Conservation (phyloP, 768 basidiomycete species). For the Rhizopogon roseolus region DNA sequence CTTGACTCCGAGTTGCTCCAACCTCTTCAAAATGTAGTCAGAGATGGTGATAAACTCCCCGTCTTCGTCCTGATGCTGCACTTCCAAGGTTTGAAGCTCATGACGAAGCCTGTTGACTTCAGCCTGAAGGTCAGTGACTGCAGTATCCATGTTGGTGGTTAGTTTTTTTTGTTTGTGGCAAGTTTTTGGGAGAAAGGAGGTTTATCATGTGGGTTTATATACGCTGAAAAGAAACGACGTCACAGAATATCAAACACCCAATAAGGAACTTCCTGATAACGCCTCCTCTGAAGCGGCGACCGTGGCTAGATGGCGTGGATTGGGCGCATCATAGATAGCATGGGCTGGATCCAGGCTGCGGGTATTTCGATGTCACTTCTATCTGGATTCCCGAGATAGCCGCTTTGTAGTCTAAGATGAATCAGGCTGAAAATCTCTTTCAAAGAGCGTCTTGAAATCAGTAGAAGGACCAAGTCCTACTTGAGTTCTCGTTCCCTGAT, state of each 20-base stretch:
- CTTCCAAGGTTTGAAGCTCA: conserved; percentile 39
- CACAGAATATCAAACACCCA: neutral
- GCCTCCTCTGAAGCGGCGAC: too few species aligned
- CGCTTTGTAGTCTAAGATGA: too few species aligned
- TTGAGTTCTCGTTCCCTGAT: too few species aligned
- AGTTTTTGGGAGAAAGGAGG: neutral
- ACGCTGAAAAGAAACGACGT: neutral
- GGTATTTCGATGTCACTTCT: too few species aligned
- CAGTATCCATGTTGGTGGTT: conserved; percentile 11
- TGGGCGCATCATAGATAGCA: too few species aligned
- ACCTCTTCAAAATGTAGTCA: conserved; percentile 56
- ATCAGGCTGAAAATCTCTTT: too few species aligned
- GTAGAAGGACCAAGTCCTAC: too few species aligned
- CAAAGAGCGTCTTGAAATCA: too few species aligned
- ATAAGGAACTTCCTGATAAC: neutral
- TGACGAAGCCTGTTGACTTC: conserved; percentile 44
- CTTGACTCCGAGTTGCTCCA: conserved; percentile 61
- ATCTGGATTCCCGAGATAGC: too few species aligned
- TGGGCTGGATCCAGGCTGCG: too few species aligned
- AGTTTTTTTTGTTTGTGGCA: neutral
- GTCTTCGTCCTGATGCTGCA: conserved; percentile 9
- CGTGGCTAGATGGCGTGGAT: too few species aligned
- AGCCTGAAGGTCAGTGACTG: conserved; percentile 28
- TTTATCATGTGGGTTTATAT: neutral
- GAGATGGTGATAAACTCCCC: conserved; percentile 47